Base-by-base conservation (phyloP, 345 rosid genomes). In the Melaleuca quinquenervia region DNA sequence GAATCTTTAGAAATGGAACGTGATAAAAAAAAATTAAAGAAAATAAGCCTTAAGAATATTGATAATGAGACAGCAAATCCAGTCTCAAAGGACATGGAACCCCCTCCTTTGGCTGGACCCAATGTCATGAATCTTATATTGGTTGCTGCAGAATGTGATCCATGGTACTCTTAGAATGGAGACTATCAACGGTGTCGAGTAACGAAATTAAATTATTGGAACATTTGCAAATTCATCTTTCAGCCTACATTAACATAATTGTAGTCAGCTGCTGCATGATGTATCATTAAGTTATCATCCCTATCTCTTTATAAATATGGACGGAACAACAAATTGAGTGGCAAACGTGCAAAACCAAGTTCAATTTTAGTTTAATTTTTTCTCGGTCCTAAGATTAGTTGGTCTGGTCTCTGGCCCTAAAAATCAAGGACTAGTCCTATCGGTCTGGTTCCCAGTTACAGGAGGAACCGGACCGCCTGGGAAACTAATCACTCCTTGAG, bases 71-170 rank as follows among this genome's bases (percentile, higher is more conserved):
- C 83, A 84, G 90, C 55, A 87, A 90, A 87, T 87, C 84, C 94
- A 52, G 55, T 44, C 13, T 82, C 44, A 84, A 93, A 91, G 87
- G 92, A 89, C 53, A 88, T 48, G 87, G 89, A 88, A 70, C 94
- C 94, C 15, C 96, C 95, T 58, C 98, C 98, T 86, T 88, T 94
- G 76, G 99, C 98, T 50, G 99, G 98, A 84, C 89, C 89, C 83
- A 97, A 96, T 87, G 98, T 91, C 87, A 96, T 97, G 99, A 97
- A 97, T 87, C 88, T 97, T 58, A 92, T 96, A 87, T 85, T 97
- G 91, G 96, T 97, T 76, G 94, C 99, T 80, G 94, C 95, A 86
- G 99, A 97, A 89, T 97, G 99, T 91, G 96, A 98, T 87, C 99
- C 98, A 52, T 97, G 99, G 99, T 97, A 85, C 85, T 82, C 49